phyloP scores from a whole-genome alignment of 257 asterid genomes.

The Solanum neorickii region DNA sequence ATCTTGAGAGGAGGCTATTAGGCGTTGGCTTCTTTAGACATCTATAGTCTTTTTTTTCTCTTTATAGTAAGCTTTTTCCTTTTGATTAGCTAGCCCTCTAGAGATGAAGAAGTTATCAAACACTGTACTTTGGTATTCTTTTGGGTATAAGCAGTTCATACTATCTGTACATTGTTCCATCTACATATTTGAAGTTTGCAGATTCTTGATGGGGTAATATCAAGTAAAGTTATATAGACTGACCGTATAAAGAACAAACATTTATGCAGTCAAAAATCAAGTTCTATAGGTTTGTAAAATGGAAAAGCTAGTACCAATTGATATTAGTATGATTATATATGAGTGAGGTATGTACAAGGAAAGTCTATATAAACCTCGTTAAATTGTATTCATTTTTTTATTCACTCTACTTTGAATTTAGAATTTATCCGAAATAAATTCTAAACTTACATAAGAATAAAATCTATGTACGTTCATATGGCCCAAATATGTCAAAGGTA shows the following conservation, averaged over 20 bases:
- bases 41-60: neutral
- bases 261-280: neutral
- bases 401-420: neutral
- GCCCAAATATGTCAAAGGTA: neutral
- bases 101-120: neutral
- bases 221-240: neutral
- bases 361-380: neutral
- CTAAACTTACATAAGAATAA: neutral
- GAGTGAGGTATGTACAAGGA: neutral
- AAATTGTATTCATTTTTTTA: neutral
- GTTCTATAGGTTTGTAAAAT: neutral
- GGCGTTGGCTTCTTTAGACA: neutral
- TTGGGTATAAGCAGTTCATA: constrained; percentile 19
- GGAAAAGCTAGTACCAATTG: neutral
- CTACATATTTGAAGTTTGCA: neutral
- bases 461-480: too few relatives aligned
- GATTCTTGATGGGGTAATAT: neutral
- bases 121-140: neutral
- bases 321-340: neutral
- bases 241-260: neutral
- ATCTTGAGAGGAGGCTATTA: neutral
- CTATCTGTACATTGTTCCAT: neutral
- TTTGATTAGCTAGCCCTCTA: neutral
- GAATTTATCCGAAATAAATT: rapidly evolving
- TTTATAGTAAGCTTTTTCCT: neutral